Evolutionary conservation across 768 basidiomycete genomes (phyloP).

Genomic region (Tricholoma bakamatsutake): DNA sequence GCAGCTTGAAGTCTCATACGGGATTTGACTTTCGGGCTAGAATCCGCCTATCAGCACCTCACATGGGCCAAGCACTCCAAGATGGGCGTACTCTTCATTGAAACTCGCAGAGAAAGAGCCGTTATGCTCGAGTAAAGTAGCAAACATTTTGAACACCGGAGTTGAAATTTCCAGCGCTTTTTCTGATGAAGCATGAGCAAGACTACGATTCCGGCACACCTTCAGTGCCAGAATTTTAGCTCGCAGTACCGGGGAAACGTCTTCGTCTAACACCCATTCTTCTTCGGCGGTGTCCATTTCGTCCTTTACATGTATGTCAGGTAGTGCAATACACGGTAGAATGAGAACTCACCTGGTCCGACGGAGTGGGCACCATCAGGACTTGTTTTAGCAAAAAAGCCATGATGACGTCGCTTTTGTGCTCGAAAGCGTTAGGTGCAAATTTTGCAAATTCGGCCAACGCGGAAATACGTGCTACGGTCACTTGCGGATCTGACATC

Average conservation of each 20-base stretch:
- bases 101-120: conserved; percentile 52
- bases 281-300: conserved; percentile 53
- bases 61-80: not conserved
- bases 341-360: conserved; percentile 36
- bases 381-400: conserved; percentile 64
- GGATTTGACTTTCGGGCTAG: conserved; percentile 57
- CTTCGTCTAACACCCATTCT: conserved; percentile 74
- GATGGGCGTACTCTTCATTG: conserved; percentile 38
- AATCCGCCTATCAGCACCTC: conserved; percentile 3
- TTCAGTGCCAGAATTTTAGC: conserved; percentile 78
- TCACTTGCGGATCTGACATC: conserved; percentile 31
- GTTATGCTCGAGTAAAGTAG: conserved; percentile 58
- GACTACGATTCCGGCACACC: conserved; percentile 73
- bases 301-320: conserved; percentile 32
- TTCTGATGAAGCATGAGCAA: conserved; percentile 57
- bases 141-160: conserved; percentile 74
- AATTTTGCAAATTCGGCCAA: conserved; percentile 70
- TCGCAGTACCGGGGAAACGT: conserved; percentile 49
- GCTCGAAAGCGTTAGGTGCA: conserved; percentile 70
- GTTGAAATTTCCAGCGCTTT: conserved; percentile 60
- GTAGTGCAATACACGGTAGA: not conserved
- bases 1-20: conserved; percentile 84
- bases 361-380: conserved; percentile 50
- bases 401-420: conserved; percentile 70
- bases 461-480: conserved; percentile 65